These are phyloP conservation scores for Musa itinerans DNA, from an alignment of 176 grass and related monocot genomes.

Conservation along the genomic window DNA sequence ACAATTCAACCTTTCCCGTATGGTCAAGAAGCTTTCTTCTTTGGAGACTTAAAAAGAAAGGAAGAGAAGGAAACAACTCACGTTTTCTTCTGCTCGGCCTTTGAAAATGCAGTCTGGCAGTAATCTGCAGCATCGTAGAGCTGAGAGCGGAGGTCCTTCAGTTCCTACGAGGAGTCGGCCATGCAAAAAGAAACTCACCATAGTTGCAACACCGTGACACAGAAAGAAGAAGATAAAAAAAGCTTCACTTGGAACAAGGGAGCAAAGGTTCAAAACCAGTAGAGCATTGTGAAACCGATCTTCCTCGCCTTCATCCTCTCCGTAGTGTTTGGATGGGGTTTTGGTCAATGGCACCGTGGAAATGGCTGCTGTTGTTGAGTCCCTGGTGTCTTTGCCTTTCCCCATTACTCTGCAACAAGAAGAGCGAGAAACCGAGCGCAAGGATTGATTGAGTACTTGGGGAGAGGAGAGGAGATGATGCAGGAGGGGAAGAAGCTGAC, in stretches of 20 bases:
- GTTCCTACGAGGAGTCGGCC: constrained; percentile 33
- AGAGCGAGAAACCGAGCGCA: background rate
- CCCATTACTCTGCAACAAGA: too few relatives aligned
- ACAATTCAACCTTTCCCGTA: background rate
- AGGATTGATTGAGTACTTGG: background rate
- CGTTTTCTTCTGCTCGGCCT: constrained; percentile 47
- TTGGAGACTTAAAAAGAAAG: background rate
- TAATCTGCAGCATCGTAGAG: constrained; percentile 59
- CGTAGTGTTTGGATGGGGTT: background rate
- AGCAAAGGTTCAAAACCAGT: constrained; percentile 8
- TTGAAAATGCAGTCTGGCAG: constrained; percentile 61
- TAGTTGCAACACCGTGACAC: background rate
- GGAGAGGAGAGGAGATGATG: background rate
- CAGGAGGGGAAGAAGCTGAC: constrained; percentile 10
- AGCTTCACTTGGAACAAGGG: background rate
- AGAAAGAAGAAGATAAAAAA: constrained; percentile 20
- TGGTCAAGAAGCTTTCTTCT: background rate
- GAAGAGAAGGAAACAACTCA: constrained; percentile 16
- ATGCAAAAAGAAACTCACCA: background rate
- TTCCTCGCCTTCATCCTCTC: background rate
- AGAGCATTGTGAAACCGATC: constrained; percentile 43
- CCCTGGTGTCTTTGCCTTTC: background rate
- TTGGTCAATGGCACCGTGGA: constrained; percentile 6
- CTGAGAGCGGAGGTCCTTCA: constrained; percentile 67
- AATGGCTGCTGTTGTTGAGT: background rate